Conservation (phyloP, 2,329 filamentous ascomycete species). For the Arthrobotrys sinensis region DNA sequence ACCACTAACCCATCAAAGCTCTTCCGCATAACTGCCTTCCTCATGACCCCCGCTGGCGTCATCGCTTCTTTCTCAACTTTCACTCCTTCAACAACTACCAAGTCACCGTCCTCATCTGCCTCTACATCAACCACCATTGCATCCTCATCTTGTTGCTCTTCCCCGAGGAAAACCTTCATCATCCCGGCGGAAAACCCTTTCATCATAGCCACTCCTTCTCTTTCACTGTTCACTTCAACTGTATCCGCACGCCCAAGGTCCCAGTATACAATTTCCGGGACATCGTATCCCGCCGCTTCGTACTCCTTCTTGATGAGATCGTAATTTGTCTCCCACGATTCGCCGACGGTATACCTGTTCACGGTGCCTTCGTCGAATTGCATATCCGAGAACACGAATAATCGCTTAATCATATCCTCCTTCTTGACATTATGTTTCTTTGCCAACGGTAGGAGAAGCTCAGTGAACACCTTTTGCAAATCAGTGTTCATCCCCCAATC, state of each 20-base stretch:
- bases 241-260: conserved; percentile 71
- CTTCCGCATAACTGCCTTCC: conserved; percentile 72
- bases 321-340: conserved; percentile 69
- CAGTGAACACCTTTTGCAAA: conserved; percentile 73
- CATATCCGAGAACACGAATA: conserved; percentile 77
- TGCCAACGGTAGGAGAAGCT: conserved; percentile 73
- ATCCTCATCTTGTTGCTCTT: conserved; percentile 70
- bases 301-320: conserved; percentile 71
- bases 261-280: conserved; percentile 76
- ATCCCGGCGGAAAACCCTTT: conserved; percentile 71
- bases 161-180: conserved; percentile 55
- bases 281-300: conserved; percentile 72
- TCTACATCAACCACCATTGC: conserved; percentile 68
- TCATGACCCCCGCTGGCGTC: conserved; percentile 70
- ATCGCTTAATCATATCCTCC: conserved; percentile 75
- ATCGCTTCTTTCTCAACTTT: conserved; percentile 68
- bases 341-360: background rate
- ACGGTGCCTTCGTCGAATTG: conserved; percentile 70
- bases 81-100: conserved; percentile 49
- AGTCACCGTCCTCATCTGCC: conserved; percentile 62
- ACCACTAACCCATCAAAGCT: conserved; percentile 74
- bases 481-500: conserved; percentile 71
- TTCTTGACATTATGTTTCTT: conserved; percentile 70
- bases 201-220: conserved; percentile 74
- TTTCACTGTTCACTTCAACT: conserved; percentile 72